phyloP scores from a whole-genome alignment of 2,329 filamentous ascomycete species.

The Dothideomycetes sp. region DNA sequence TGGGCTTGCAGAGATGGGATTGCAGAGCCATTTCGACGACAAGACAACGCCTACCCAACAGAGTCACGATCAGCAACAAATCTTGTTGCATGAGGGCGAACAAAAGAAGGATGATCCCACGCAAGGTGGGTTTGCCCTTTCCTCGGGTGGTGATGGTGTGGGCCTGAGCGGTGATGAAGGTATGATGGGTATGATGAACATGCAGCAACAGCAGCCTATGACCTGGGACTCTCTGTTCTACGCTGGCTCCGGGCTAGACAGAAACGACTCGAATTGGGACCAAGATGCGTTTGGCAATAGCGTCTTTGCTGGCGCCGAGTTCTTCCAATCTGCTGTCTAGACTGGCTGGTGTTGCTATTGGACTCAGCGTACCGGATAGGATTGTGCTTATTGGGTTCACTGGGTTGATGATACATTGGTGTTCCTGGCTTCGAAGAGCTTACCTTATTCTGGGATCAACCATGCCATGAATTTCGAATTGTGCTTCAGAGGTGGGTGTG shows the following conservation, averaged over 20 bases:
- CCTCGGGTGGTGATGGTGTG: background rate
- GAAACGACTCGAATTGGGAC: slow-evolving; percentile 5
- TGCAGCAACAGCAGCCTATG: background rate
- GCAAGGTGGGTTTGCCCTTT: background rate
- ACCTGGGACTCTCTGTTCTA: slow-evolving; percentile 4
- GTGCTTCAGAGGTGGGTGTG: no score
- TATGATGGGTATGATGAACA: background rate
- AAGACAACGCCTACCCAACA: background rate
- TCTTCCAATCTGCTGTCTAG: slow-evolving; percentile 1
- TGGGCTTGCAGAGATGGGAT: slow-evolving; percentile 3
- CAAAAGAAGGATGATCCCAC: background rate
- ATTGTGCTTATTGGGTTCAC: no score
- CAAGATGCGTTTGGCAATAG: slow-evolving; percentile 7
- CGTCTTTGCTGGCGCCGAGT: slow-evolving; percentile 5
- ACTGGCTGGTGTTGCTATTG: no score
- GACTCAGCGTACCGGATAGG: no score
- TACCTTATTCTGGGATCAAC: no score
- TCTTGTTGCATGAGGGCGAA: no score
- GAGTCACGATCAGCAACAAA: background rate
- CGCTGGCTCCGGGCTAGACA: slow-evolving; percentile 5
- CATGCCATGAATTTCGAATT: no score
- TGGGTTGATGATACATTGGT: no score
- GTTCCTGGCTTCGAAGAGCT: no score
- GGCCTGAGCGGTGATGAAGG: background rate
- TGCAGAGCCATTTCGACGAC: slow-evolving; percentile 3